phyloP scores from a whole-genome alignment of 1,139 yeast genomes.

The Yamadazyma siamensis region DNA sequence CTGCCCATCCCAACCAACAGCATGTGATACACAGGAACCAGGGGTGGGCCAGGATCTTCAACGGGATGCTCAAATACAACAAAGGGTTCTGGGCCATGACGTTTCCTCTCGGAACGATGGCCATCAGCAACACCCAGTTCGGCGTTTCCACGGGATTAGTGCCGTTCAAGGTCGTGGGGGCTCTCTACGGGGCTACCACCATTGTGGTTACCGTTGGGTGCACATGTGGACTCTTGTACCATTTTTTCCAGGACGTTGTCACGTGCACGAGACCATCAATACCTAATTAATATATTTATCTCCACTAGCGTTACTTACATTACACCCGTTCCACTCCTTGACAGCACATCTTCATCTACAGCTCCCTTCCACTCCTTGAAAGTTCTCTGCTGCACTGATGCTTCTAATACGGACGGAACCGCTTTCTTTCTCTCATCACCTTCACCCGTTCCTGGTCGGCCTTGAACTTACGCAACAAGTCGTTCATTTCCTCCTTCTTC shows the following conservation, averaged over 20 bases:
- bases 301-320: neutral
- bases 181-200: slow-evolving; percentile 52
- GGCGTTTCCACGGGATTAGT: slow-evolving; percentile 36
- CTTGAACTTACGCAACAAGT: slow-evolving; percentile 75
- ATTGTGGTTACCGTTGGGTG: slow-evolving; percentile 30
- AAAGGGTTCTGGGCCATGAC: slow-evolving; percentile 84
- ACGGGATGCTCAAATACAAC: slow-evolving; percentile 43
- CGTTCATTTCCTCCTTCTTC: slow-evolving; percentile 91
- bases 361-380: neutral
- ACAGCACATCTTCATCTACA: neutral
- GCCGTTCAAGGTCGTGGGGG: slow-evolving; percentile 59
- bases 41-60: slow-evolving; percentile 12
- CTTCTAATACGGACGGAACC: slow-evolving; percentile 74
- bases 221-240: slow-evolving; percentile 23
- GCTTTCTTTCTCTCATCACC: slow-evolving; percentile 72
- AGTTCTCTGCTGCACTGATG: neutral
- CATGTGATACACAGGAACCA: slow-evolving; percentile 17
- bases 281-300: neutral
- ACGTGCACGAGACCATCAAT: neutral
- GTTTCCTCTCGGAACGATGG: slow-evolving; percentile 87
- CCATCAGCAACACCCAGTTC: slow-evolving; percentile 55
- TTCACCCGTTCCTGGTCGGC: slow-evolving; percentile 85
- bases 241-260: slow-evolving; percentile 5
- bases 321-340: too few species aligned
- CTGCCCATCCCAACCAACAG: slow-evolving; percentile 21